Conservation (phyloP, 1,284 basidiomycete species). For the Mycena citricolor region DNA sequence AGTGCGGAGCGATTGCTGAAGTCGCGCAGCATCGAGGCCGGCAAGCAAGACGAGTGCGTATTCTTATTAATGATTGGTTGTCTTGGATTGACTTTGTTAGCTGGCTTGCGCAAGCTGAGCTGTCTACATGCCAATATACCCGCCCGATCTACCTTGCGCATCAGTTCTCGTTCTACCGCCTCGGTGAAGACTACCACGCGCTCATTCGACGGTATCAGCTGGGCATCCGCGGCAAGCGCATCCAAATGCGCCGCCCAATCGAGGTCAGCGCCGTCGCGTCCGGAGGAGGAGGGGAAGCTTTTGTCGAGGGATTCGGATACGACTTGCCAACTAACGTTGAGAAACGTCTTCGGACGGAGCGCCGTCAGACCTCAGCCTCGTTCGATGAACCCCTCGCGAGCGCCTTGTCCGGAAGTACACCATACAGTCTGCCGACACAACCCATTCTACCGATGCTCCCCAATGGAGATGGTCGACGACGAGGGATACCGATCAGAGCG, state of each 20-base stretch:
- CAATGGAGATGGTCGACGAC: slow-evolving; percentile 62
- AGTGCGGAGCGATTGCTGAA: slow-evolving; percentile 27
- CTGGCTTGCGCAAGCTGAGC: slow-evolving; percentile 74
- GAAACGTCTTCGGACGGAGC: no score
- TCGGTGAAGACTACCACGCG: slow-evolving; percentile 79
- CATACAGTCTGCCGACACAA: slow-evolving; percentile 47
- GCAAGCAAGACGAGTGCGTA: slow-evolving; percentile 33
- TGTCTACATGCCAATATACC: slow-evolving; percentile 68
- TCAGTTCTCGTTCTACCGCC: slow-evolving; percentile 76
- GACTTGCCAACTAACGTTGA: no score
- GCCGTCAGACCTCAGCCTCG: slow-evolving; percentile 41
- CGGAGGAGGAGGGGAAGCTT: slow-evolving; percentile 41
- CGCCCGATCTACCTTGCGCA: slow-evolving; percentile 77
- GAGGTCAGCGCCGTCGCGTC: slow-evolving; percentile 55
- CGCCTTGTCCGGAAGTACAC: slow-evolving; percentile 67
- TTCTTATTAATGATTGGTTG: slow-evolving; percentile 17
- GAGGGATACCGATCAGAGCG: slow-evolving; percentile 56
- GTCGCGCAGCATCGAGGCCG: slow-evolving; percentile 1
- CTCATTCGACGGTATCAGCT: slow-evolving; percentile 69
- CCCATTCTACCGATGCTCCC: slow-evolving; percentile 74
- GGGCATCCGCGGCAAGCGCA: slow-evolving; percentile 57
- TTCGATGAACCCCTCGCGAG: slow-evolving; percentile 79
- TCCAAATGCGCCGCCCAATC: slow-evolving; percentile 73
- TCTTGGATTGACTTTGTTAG: slow-evolving; percentile 34
- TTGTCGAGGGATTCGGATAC: slow-evolving; percentile 49